phyloP scores from a whole-genome alignment of 768 basidiomycete genomes.

The Boletus eberwhitei region DNA sequence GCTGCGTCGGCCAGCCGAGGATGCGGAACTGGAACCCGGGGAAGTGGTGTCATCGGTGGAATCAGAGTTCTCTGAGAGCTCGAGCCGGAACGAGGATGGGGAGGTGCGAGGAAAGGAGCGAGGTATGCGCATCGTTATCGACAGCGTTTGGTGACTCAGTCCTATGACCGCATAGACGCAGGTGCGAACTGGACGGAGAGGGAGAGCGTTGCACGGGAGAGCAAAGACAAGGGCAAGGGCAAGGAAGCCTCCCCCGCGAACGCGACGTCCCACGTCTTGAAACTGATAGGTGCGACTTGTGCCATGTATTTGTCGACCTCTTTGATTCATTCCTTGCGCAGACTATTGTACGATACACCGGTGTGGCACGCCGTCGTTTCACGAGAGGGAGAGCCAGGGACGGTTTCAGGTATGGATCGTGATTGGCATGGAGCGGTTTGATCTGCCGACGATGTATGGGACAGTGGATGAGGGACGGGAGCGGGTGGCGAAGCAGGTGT shows the following conservation, averaged over 20 bases:
- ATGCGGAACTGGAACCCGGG: conserved; percentile 23
- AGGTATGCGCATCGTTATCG: conserved; percentile 6
- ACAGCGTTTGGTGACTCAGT: background rate
- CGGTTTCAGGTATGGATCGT: conserved; percentile 46
- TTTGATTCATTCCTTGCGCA: conserved; percentile 4
- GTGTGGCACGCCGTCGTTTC: conserved; percentile 33
- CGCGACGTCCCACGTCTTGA: conserved; percentile 14
- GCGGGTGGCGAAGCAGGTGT: conserved; percentile 44
- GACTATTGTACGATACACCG: conserved; percentile 17
- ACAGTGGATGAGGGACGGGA: conserved; percentile 40
- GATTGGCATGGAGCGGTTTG: conserved; percentile 41
- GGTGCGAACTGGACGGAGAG: background rate
- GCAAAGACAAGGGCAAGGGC: conserved; percentile 7
- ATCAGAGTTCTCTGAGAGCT: conserved; percentile 24
- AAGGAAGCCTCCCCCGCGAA: too few relatives aligned
- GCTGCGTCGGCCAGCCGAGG: background rate
- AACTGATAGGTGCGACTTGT: conserved; percentile 11
- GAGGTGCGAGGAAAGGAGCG: background rate
- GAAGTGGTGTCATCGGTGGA: conserved; percentile 24
- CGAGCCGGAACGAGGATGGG: conserved; percentile 20
- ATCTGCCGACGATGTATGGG: conserved; percentile 40
- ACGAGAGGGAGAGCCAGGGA: conserved; percentile 21
- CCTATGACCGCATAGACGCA: background rate
- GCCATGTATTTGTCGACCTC: background rate
- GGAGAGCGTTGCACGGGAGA: background rate